Percentiles rank a stretch among this genome's conserved stretches.
These are phyloP conservation scores for Dendryphion nanum DNA, from an alignment of 2,329 filamentous ascomycete species.

Conservation along the genomic window DNA sequence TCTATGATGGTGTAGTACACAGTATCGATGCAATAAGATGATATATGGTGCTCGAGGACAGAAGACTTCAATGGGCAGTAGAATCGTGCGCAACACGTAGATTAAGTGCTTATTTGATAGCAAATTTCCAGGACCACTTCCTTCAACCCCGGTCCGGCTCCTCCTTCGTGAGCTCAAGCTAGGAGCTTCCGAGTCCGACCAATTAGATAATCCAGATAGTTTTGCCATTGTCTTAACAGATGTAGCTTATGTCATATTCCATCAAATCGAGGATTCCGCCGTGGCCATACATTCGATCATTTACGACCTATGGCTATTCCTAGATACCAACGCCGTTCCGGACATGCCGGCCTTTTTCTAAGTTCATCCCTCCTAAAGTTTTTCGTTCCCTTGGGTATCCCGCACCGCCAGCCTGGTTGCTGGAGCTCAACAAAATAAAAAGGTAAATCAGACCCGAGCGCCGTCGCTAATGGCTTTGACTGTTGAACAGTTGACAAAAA, in stretches of 20 bases:
- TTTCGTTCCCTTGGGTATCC: conserved; percentile 7
- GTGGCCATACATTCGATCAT: too few species aligned
- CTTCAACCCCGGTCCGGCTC: conserved; percentile 9
- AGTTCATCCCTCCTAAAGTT: conserved; percentile 5
- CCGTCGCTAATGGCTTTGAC: conserved; percentile 37
- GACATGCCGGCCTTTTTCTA: conserved; percentile 2
- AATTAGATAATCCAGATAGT: conserved; percentile 12
- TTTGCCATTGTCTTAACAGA: conserved; percentile 1
- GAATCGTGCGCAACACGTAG: conserved; percentile 4
- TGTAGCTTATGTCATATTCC: not conserved
- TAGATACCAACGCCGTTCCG: not conserved
- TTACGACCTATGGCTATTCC: not conserved
- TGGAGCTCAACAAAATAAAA: conserved; percentile 14
- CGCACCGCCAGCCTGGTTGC: conserved; percentile 4
- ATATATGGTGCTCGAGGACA: too few species aligned
- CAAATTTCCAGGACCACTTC: conserved; percentile 15
- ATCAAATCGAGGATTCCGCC: too few species aligned
- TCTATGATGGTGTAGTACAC: too few species aligned
- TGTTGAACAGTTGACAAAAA: conserved; percentile 5
- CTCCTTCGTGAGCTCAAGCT: too few species aligned
- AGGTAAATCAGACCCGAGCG: conserved; percentile 20
- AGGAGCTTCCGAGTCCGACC: conserved; percentile 4
- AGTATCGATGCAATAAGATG: too few species aligned
- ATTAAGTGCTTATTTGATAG: conserved; percentile 12
- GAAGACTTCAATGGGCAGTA: too few species aligned